Evolutionary conservation across 192 early-diverging fungal species (phyloP), one percentile per base, ranked within the genome.

Genomic region (Phlyctochytrium planicorne): DNA sequence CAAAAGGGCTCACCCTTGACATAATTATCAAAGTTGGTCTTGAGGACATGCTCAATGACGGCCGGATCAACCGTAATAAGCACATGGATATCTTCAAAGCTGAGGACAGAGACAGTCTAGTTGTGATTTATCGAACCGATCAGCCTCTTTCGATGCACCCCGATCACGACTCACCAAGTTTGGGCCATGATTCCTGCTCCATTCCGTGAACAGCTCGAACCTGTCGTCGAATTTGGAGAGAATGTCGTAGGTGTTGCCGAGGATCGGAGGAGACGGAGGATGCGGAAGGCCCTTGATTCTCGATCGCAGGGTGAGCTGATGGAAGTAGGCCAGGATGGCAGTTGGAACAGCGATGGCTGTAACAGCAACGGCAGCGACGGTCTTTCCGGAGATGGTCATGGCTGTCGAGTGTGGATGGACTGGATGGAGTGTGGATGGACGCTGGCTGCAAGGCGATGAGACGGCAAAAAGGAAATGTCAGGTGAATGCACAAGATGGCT

Each of bases 11-110:
- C 20, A 47, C 52, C 62, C 53, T 70, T 70, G 29, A 55, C 59
- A 33, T 66, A 77, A 34, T 74, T 77, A 10, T 74, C 68, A 53
- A 77, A 77, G 30, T 77, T 73, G 20, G 76, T 72, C 31, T 59
- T 70, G 33, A 75, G 68, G 52, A 72, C 29, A 50, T 73, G 37
- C 52, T 77, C 67, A 17, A 77, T 17, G 56, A 52, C 69, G 34
- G 34, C 40, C 1, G 75, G 75, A 35, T 71, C 70, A 6, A 25
- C 55, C 55, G 55, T 57, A 29, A 57, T 6, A 10, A 57, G 10
- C 55, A 57, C 55, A 25, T 57, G n/a, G n/a, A n/a, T n/a, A n/a
- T n/a, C n/a, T n/a, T n/a, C n/a, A n/a, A n/a, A n/a, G n/a, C n/a
- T n/a, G n/a, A n/a, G n/a, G n/a, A n/a, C n/a, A n/a, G n/a, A n/a